Conservation (phyloP, 306 rosid genomes). For the Purshia tridentata region DNA sequence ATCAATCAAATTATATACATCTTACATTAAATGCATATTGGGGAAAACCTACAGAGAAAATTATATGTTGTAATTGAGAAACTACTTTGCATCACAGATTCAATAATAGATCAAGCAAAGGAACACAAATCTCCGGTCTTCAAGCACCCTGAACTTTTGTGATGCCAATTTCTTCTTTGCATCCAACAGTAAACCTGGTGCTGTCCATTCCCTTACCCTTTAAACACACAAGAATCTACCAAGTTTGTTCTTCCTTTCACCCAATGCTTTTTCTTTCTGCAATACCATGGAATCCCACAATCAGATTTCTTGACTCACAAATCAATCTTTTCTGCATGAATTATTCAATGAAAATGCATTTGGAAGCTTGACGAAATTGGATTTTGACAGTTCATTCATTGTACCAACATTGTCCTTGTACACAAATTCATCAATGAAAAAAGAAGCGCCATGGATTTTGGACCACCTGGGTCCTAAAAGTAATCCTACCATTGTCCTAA, state of each 20-base stretch:
- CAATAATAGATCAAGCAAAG: not conserved
- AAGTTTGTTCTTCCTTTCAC: not conserved
- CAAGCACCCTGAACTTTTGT: not conserved
- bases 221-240: not conserved
- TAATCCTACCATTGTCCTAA: not conserved
- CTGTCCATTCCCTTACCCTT: not conserved
- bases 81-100: not conserved
- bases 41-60: not conserved
- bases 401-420: not conserved
- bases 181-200: not conserved
- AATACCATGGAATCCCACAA: not conserved
- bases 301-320: not conserved
- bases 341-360: not conserved
- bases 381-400: not conserved
- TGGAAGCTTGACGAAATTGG: not conserved
- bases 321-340: not conserved
- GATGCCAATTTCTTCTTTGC: not conserved
- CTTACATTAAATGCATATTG: not conserved
- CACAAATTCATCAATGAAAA: not conserved
- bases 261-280: constrained; percentile 9
- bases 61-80: not conserved
- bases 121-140: not conserved
- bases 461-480: not conserved
- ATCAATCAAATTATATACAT: not conserved
- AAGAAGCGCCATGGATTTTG: not conserved